Evolutionary conservation across 495 filamentous ascomycete genomes (phyloP), one percentile per base, ranked within the genome.

Genomic region (Penicillium canescens): DNA sequence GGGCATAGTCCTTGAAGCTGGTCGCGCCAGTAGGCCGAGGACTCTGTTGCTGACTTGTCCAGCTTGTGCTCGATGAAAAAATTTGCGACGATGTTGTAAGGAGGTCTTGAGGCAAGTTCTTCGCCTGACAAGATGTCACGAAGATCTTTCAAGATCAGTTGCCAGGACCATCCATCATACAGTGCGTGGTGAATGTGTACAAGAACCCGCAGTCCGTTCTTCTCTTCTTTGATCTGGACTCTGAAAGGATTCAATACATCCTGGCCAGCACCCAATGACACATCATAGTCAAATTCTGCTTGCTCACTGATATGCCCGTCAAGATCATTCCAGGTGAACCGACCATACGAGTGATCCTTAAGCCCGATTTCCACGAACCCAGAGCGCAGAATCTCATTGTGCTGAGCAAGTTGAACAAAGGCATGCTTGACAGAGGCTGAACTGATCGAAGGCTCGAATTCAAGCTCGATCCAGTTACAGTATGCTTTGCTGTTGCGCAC

Each of bases 91-190:
- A 61, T 21, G 16, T 46, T 23, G 38, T 56, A 46, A 76, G 62
- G 4, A 83, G 58, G 6, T 52, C 56, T 28, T 8, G 56, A 37
- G 10, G 54, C 26, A 18, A 61, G 42, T 7, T 50, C 46, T 7
- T 61, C 46, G 31, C 49, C 46, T 3, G 46, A 45, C 46, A 82
- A 68, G 28, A 70, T 62, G 7, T 37, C 49, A 50, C 75, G 63
- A 2, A 95, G 73, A 60, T 93, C 88, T 3, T 75, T 70, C 18
- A 90, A 60, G 0, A 94, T 65, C 31, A 91, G 67, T 47, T 93
- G 89, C 61, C 89, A 78, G 5, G 87, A 89, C 90, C 90, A 95
- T 6, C 89, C 90, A 60, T 95, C 90, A 58, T 94, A 94, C 0
- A 92, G 62, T 0, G 86, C 82, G 69, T 95, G 90, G 55, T 92